These are phyloP conservation scores for Epichloe scottii DNA, from an alignment of 2,329 filamentous ascomycete genomes.

Conservation along the genomic window DNA sequence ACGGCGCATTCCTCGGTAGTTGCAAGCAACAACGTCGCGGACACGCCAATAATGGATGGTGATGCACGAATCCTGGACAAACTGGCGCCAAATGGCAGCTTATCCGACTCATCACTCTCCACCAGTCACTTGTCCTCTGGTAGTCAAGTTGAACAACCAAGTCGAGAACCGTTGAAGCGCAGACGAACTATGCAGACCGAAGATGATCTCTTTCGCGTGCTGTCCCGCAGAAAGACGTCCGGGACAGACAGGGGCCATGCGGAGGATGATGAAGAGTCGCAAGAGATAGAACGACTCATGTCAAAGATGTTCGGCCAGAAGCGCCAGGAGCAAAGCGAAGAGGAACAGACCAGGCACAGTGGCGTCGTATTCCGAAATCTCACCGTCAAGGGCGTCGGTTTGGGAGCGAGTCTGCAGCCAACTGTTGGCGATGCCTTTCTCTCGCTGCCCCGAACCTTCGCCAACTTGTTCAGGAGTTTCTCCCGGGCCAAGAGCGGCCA, in stretches of 20 bases:
- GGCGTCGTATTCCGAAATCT: constrained; percentile 60
- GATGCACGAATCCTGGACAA: neutral
- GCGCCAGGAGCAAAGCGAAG: constrained; percentile 52
- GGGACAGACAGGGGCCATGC: constrained; percentile 13
- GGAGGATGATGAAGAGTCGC: constrained; percentile 29
- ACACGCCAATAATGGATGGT: neutral
- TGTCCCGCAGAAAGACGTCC: constrained; percentile 36
- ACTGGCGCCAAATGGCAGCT: neutral
- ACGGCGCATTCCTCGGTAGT: neutral
- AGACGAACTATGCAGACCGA: constrained; percentile 25
- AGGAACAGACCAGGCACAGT: constrained; percentile 55
- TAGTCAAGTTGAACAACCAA: neutral
- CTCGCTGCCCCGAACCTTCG: constrained; percentile 34
- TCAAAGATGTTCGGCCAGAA: constrained; percentile 58
- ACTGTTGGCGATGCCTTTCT: constrained; percentile 53
- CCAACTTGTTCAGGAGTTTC: constrained; percentile 32
- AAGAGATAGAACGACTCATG: constrained; percentile 49
- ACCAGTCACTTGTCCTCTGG: neutral
- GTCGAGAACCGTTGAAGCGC: constrained; percentile 10
- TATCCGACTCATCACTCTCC: neutral
- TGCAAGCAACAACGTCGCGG: neutral
- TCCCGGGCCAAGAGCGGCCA: neutral
- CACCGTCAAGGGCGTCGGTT: constrained; percentile 56
- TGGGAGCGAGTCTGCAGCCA: constrained; percentile 44
- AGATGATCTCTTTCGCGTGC: constrained; percentile 36